phyloP scores from a whole-genome alignment of 2,329 filamentous ascomycete genomes.

The Diaporthe aspalathi region DNA sequence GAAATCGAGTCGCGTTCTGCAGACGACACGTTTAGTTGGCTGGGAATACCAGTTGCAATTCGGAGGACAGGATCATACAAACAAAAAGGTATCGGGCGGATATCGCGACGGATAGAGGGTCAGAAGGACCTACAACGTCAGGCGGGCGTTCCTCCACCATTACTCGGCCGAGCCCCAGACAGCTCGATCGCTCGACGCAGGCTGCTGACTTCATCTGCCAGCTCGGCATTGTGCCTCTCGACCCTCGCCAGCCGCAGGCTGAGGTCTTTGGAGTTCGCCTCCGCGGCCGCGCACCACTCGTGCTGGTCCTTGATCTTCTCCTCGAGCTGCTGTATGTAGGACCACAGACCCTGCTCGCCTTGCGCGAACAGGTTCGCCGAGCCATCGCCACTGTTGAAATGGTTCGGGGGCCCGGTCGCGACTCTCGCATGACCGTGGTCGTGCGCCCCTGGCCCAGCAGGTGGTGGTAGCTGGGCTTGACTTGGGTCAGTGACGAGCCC shows the following conservation, averaged over 20 bases:
- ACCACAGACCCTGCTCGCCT: conserved; percentile 73
- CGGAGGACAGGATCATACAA: background rate
- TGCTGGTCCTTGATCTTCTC: conserved; percentile 62
- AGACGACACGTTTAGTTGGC: background rate
- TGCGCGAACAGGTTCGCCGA: conserved; percentile 75
- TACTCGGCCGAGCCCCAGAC: conserved; percentile 3
- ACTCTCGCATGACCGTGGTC: conserved; percentile 47
- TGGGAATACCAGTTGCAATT: background rate
- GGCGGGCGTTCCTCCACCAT: conserved; percentile 4
- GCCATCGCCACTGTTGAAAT: conserved; percentile 62
- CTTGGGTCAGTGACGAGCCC: conserved; percentile 25
- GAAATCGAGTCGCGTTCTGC: background rate
- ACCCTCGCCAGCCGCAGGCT: conserved; percentile 29
- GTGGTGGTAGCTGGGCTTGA: conserved; percentile 28
- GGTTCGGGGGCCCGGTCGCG: conserved; percentile 59
- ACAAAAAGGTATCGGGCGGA: background rate
- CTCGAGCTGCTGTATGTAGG: conserved; percentile 78
- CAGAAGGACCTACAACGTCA: conserved; percentile 8
- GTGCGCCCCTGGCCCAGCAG: conserved; percentile 19
- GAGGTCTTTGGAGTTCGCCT: conserved; percentile 27
- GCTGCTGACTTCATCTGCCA: conserved; percentile 24
- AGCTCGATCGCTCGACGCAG: conserved; percentile 21
- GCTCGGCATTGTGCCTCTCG: conserved; percentile 23
- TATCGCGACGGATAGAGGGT: background rate
- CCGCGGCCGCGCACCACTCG: conserved; percentile 48